A percentile compares a stretch with the other conserved stretches of the same genome.
Evolutionary conservation across 345 rosid genomes (phyloP).

Genomic region (Syzygium aromaticum): DNA sequence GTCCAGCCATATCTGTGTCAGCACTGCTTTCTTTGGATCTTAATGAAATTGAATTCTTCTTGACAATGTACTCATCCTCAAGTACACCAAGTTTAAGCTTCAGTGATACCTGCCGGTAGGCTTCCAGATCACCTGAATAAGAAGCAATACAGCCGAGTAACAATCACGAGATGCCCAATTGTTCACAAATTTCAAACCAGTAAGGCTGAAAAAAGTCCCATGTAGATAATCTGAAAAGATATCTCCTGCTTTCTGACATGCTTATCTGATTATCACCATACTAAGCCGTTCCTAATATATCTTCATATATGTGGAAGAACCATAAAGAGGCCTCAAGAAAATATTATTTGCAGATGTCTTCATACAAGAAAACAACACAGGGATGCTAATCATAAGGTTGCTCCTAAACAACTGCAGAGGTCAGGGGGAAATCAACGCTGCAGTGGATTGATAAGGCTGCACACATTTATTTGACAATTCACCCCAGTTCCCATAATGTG

Average conservation of each 20-base stretch:
- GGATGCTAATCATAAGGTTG: not conserved
- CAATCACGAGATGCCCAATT: not conserved
- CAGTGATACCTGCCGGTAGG: constrained; percentile 52
- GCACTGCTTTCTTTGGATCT: constrained; percentile 27
- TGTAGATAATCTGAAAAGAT: not conserved
- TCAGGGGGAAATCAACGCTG: not conserved
- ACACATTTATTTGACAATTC: not conserved
- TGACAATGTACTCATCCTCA: constrained; percentile 51
- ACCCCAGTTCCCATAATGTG: not conserved
- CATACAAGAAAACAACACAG: not conserved
- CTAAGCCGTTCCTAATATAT: not conserved
- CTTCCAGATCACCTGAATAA: constrained; percentile 67
- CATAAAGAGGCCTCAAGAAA: not conserved
- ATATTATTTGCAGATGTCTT: not conserved
- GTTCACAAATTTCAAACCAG: not conserved
- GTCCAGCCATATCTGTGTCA: constrained; percentile 50
- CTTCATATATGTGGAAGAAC: not conserved
- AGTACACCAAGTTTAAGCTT: constrained; percentile 73
- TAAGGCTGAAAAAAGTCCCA: not conserved
- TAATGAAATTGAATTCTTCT: constrained; percentile 15
- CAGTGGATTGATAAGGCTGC: not conserved
- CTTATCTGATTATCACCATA: not conserved
- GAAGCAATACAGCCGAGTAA: not conserved
- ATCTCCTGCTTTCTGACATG: not conserved
- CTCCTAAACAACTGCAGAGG: not conserved